Base-by-base conservation (phyloP, 2,329 filamentous ascomycete genomes). In the Aspergillus japonicus region DNA sequence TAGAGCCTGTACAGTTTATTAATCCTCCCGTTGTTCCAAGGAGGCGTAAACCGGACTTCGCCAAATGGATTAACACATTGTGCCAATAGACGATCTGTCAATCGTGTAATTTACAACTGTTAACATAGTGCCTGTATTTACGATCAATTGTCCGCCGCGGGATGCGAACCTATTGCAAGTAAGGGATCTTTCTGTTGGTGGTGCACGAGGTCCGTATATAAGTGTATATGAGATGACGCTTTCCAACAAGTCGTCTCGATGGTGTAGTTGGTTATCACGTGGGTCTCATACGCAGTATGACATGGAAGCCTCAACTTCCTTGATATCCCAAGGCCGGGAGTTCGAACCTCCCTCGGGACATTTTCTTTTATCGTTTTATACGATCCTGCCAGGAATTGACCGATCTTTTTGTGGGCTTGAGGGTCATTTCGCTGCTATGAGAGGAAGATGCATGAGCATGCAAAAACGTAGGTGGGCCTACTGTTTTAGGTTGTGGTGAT, bases 221-320 rank as follows among this genome's bases (percentile, higher is more conserved):
- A 5, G 1, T 4, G 4, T 16, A 16, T 2, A 35, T 12, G 2
- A 16, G 1, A 4, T 12, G 33, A 2, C 16, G n/a, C 14, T 16
- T 19, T 44, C 2, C 39, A 44, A 44, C 39, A 19, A 44, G 14
- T 44, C n/a, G 39, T 44, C 39, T 44, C 39, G 39, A 44, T 44
- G 39, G 39, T 44, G 39, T 44, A 44, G 39, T 44, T 44, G 39
- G 39, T 44, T 44, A 44, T 44, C 39, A 44, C 39, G 39, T 44
- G 39, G 39, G 39, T 44, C 39, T 44, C 39, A 44, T 44, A 44
- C 39, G 39, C 39, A 44, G 39, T 44, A 44, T 44, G 39, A 44
- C 39, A 44, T 44, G 39, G 39, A 44, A 44, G 39, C 39, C 2
- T 44, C 39, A 44, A 44, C 39, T 44, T 44, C 39, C 39, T 44